These are phyloP conservation scores for Tolypocladium inflatum DNA, from an alignment of 2,329 filamentous ascomycete genomes.

Conservation along the genomic window DNA sequence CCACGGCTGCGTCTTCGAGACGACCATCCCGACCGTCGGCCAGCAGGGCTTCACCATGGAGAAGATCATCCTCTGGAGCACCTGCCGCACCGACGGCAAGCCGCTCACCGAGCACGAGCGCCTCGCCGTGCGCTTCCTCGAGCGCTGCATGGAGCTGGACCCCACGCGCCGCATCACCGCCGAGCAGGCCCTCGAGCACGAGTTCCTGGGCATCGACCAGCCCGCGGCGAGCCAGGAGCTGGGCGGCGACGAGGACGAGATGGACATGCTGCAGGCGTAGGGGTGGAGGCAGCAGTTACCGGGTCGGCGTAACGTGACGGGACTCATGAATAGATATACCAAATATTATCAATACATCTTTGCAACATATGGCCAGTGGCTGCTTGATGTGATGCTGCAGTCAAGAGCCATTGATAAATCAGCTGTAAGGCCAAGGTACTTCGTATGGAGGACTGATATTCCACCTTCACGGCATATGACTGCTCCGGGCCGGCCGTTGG, in stretches of 20 bases:
- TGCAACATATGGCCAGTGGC: not conserved
- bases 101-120: conserved; percentile 58
- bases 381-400: not conserved
- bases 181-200: conserved; percentile 61
- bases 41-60: conserved; percentile 78
- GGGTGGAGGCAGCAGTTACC: not conserved
- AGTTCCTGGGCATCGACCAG: conserved; percentile 45
- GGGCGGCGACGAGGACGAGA: conserved; percentile 41
- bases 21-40: conserved; percentile 83
- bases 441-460: not conserved
- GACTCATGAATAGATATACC: not conserved
- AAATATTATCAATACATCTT: not conserved
- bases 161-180: conserved; percentile 66
- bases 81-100: conserved; percentile 56
- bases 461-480: no score
- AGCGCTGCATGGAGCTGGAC: conserved; percentile 66
- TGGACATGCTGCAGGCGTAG: conserved; percentile 35
- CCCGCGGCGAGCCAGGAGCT: conserved; percentile 15
- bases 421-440: no score
- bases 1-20: conserved; percentile 88
- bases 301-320: not conserved
- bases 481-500: no score
- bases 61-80: conserved; percentile 94
- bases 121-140: conserved; percentile 63
- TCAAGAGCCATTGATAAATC: no score